Evolutionary conservation across 2,329 filamentous ascomycete genomes (phyloP).

Genomic region (Fusarium stilboides): DNA sequence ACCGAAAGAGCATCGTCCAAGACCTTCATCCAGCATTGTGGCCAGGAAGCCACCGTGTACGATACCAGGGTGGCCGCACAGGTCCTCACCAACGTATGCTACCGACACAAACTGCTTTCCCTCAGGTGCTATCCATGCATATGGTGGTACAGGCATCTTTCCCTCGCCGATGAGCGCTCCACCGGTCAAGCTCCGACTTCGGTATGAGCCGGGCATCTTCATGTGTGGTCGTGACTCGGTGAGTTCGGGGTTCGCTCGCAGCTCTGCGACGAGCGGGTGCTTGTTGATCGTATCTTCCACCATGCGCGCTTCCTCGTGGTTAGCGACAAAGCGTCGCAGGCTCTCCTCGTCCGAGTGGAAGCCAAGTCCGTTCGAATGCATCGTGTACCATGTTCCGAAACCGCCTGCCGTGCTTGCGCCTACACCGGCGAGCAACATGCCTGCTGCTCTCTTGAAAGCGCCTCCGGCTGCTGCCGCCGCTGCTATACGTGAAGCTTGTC

Average conservation of each 20-base stretch:
- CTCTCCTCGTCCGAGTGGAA: slow-evolving; percentile 78
- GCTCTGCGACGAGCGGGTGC: slow-evolving; percentile 79
- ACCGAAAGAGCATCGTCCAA: slow-evolving; percentile 89
- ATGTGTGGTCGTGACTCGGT: slow-evolving; percentile 87
- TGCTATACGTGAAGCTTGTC: slow-evolving; percentile 21
- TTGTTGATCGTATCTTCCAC: slow-evolving; percentile 82
- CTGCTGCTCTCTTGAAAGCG: slow-evolving; percentile 45
- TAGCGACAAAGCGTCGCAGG: slow-evolving; percentile 73
- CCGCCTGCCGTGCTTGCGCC: slow-evolving; percentile 54
- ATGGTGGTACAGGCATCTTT: slow-evolving; percentile 85
- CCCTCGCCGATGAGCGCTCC: slow-evolving; percentile 83
- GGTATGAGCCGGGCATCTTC: slow-evolving; percentile 81
- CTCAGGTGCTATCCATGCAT: slow-evolving; percentile 80
- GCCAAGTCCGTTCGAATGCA: slow-evolving; percentile 55
- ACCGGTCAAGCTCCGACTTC: slow-evolving; percentile 83
- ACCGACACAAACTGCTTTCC: slow-evolving; percentile 81
- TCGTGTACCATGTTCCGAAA: slow-evolving; percentile 55
- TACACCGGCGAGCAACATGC: slow-evolving; percentile 51
- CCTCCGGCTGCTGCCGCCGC: slow-evolving; percentile 37
- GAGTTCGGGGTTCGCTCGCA: slow-evolving; percentile 78
- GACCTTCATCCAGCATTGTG: slow-evolving; percentile 92
- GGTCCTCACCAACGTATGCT: slow-evolving; percentile 81
- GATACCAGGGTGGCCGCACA: slow-evolving; percentile 92
- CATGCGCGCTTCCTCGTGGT: slow-evolving; percentile 67
- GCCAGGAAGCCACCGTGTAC: slow-evolving; percentile 92